Conservation (phyloP, 106 monocot species). For the Ottelia alismoides region DNA sequence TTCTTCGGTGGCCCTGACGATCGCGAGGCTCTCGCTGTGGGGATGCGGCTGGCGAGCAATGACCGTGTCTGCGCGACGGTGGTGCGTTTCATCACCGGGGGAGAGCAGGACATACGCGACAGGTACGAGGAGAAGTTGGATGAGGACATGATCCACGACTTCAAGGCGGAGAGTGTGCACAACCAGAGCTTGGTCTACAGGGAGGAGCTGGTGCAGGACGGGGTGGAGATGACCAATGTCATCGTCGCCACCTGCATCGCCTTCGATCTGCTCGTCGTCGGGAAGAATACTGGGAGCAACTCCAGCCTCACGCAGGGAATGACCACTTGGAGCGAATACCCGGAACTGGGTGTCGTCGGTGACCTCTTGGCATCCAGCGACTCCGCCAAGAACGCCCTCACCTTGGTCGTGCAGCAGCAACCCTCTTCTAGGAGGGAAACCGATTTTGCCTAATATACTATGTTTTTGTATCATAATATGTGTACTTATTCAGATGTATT, state of each 20-base stretch:
- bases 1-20: constrained; percentile 69
- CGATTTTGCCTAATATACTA: too few species aligned
- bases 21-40: constrained; percentile 45
- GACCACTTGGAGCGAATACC: constrained; percentile 55
- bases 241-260: constrained; percentile 22
- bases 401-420: constrained; percentile 59
- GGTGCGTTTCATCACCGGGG: constrained; percentile 24
- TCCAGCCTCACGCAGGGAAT: constrained; percentile 29
- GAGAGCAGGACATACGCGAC: background rate
- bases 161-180: constrained; percentile 7
- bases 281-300: constrained; percentile 24
- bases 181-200: constrained; percentile 21
- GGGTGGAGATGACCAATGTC: constrained; percentile 30
- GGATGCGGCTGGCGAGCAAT: constrained; percentile 30
- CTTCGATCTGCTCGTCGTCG: constrained; percentile 49
- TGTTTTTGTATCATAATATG: too few species aligned
- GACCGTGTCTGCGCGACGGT: constrained; percentile 24
- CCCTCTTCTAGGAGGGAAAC: too few species aligned
- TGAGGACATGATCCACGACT: constrained; percentile 23
- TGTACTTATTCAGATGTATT: too few species aligned
- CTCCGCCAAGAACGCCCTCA: constrained; percentile 15
- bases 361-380: constrained; percentile 47
- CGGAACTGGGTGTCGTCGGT: constrained; percentile 47
- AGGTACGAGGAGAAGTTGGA: constrained; percentile 18
- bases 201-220: constrained; percentile 47